Conservation (phyloP, 352 stramenopile species). For the Pythium aristosporum region DNA sequence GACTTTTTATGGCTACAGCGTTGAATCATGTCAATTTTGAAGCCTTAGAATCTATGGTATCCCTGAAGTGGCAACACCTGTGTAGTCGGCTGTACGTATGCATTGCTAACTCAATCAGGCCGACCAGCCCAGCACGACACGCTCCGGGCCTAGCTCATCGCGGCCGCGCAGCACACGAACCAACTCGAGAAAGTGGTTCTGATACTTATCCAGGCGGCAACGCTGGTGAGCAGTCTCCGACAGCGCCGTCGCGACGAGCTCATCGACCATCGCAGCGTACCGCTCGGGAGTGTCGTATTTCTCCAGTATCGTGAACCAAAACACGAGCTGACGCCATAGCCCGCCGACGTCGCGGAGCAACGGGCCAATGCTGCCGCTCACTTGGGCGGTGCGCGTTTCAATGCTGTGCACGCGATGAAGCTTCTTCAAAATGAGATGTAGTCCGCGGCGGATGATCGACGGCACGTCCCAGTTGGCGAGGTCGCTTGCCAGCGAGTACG, state of each 20-base stretch:
- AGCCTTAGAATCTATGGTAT: no score
- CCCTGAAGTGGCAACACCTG: no score
- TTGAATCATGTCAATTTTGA: no score
- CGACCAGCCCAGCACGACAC: slow-evolving; percentile 8
- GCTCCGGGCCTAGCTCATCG: neutral
- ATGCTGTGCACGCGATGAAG: neutral
- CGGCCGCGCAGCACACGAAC: neutral
- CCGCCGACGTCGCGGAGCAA: slow-evolving; percentile 16
- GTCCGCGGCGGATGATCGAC: slow-evolving; percentile 12
- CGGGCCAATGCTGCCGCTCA: neutral
- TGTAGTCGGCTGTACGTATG: no score
- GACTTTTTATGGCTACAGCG: no score
- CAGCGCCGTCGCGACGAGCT: neutral
- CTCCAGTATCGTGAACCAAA: slow-evolving; percentile 27
- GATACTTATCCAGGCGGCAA: slow-evolving; percentile 7
- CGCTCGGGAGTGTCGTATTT: slow-evolving; percentile 6
- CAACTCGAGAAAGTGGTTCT: neutral
- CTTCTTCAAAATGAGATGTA: slow-evolving; percentile 4
- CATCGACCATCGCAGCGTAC: neutral
- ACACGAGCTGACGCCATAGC: slow-evolving; percentile 26
- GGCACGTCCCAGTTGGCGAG: slow-evolving; percentile 15
- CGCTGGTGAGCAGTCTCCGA: neutral
- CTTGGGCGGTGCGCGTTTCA: neutral
- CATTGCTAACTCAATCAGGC: neutral
- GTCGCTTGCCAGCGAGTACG: slow-evolving; percentile 1